Percentiles rank a stretch among this genome's conserved stretches.
phyloP scores from a whole-genome alignment of 2,329 filamentous ascomycete species.

The Hymenotorrendiella dingleyae region DNA sequence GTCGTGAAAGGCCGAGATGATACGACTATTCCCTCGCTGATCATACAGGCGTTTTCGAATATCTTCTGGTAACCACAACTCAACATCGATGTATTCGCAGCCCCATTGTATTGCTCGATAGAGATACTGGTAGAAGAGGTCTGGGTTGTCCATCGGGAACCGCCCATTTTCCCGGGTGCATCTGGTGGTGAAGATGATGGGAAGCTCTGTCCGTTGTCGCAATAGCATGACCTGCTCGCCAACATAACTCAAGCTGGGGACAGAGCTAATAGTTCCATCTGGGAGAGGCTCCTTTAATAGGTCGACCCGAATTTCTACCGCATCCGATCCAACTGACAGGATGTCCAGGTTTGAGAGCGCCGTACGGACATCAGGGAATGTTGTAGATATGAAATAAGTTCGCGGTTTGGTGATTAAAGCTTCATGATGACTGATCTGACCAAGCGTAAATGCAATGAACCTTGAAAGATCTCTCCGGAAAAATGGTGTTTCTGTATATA shows the following conservation, averaged over 20 bases:
- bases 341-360: constrained; percentile 83
- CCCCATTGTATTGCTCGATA: constrained; percentile 82
- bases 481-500: constrained; percentile 69
- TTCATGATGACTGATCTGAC: constrained; percentile 73
- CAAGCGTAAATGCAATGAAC: constrained; percentile 73
- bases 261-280: constrained; percentile 54
- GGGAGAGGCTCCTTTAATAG: constrained; percentile 65
- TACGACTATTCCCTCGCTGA: constrained; percentile 69
- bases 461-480: constrained; percentile 70
- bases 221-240: constrained; percentile 81
- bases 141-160: constrained; percentile 76
- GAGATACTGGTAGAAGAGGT: constrained; percentile 72
- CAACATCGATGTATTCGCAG: constrained; percentile 84
- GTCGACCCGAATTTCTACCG: constrained; percentile 79
- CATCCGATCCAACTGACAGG: constrained; percentile 78
- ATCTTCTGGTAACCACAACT: constrained; percentile 76
- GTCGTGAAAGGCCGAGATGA: constrained; percentile 90
- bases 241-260: constrained; percentile 78
- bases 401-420: constrained; percentile 70
- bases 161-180: constrained; percentile 77
- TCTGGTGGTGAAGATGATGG: constrained; percentile 84
- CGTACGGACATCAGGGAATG: constrained; percentile 78
- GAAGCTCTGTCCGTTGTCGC: constrained; percentile 76
- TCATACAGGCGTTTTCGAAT: constrained; percentile 64
- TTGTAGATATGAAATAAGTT: constrained; percentile 82